Percentiles rank a stretch among this genome's conserved stretches.
Evolutionary conservation across 805 yeast species (phyloP).

Genomic region (Pichia thaimueangensis): DNA sequence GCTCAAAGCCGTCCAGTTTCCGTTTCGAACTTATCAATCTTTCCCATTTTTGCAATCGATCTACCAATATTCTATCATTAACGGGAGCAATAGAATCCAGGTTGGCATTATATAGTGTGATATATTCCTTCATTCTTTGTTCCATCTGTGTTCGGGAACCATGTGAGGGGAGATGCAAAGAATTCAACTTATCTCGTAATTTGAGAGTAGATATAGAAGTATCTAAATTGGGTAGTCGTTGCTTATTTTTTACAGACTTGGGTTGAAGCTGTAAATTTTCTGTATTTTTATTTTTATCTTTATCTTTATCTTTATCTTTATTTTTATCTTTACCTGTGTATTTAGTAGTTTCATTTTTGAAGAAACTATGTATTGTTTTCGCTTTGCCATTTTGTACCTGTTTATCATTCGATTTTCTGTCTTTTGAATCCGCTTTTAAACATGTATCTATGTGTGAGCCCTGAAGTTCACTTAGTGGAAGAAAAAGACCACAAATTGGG

Average conservation of each 20-base stretch:
- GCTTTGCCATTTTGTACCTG: neutral
- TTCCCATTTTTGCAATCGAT: constrained; percentile 66
- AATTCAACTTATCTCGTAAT: constrained; percentile 52
- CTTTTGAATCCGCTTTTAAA: constrained; percentile 21
- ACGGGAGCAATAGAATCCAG: constrained; percentile 66
- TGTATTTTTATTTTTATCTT: neutral
- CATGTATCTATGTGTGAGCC: constrained; percentile 59
- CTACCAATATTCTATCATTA: constrained; percentile 46
- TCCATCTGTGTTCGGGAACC: constrained; percentile 66
- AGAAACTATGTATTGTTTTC: too few species aligned
- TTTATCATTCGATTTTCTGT: neutral
- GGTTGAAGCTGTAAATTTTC: constrained; percentile 23
- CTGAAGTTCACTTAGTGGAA: constrained; percentile 53
- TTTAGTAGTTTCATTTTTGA: too few species aligned
- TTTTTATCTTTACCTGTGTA: too few species aligned
- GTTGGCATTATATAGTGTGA: constrained; percentile 74
- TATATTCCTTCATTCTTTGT: constrained; percentile 68
- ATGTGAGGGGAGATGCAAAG: constrained; percentile 46
- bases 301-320: too few species aligned
- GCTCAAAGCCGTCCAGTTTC: constrained; percentile 4
- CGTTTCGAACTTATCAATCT: constrained; percentile 20
- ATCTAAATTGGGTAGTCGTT: constrained; percentile 57
- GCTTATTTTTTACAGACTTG: constrained; percentile 12
- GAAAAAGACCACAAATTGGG: constrained; percentile 56
- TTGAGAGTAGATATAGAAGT: constrained; percentile 52